Base-by-base conservation (phyloP, 225 moss, liverwort and hornwort species). In the Rhytidiadelphus loreus region DNA sequence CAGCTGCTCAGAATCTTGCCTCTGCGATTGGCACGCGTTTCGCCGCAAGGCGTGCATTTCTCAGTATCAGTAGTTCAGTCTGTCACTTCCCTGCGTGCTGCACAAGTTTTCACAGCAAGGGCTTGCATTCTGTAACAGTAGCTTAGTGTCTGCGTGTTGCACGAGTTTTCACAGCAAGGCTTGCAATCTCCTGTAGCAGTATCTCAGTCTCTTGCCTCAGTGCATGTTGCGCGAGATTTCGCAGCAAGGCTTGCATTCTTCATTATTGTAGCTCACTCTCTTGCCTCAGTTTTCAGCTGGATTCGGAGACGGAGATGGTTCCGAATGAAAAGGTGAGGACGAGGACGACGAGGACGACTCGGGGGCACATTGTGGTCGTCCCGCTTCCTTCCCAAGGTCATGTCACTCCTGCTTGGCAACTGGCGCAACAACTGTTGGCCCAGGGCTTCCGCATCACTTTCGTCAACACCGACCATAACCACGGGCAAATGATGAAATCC, bases 401-500 rank as follows among this genome's bases (percentile, higher is more conserved):
- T 60, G 44, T 90, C 39, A 75, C 81, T n/a, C 88, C 91, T 26
- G 64, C 87, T 30, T 61, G 82, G 77, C 91, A 87, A 71, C 65
- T 93, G 50, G 86, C 93, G 63, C 81, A 77, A 72, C 88, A 88
- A 46, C 88, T 93, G 75, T 77, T 28, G 22, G n/a, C 48, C 52
- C 41, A 77, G 7, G 84, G 57, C 22, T 90, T 93, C 75, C 89
- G 63, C 61, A 82, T 93, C 84, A 91, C 93, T 29, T 93, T 93
- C 71, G 90, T 93, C 71, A 90, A 90, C 87, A 90, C 77, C 48
- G 60, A 74, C 33, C 61, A 55, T 26, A 85, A 81, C 75, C 93
- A 93, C 39, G 65, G 82, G 76, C 43, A 24, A 4, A 57, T 91
- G 71, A 55, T 84, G 77, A 86, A 64, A 43, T 77, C 72, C 32